Evolutionary conservation across 2,329 filamentous ascomycete genomes (phyloP).

Genomic region (Hansfordia pulvinata): DNA sequence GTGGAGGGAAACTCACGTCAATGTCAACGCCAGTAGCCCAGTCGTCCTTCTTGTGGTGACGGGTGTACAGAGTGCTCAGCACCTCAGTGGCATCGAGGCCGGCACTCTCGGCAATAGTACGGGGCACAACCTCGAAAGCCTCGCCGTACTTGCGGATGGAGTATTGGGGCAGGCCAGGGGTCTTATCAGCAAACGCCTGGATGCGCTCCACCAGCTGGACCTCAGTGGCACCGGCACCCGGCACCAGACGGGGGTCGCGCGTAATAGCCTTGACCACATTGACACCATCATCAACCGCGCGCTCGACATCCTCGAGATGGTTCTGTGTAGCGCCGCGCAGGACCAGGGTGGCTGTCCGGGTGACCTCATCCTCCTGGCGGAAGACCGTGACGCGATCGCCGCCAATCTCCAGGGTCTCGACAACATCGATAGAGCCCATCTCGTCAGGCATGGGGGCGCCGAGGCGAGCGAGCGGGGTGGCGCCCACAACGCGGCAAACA

Average conservation of each 20-base stretch:
- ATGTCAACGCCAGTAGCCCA: constrained; percentile 93
- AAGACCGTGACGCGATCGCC: constrained; percentile 97
- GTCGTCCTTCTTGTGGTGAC: constrained; percentile 76
- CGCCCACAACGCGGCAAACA: constrained; percentile 89
- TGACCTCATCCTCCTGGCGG: constrained; percentile 86
- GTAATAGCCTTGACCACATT: constrained; percentile 99
- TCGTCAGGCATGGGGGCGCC: constrained; percentile 99
- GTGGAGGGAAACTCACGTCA: constrained; percentile 49
- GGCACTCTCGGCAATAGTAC: constrained; percentile 86
- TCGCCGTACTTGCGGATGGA: constrained; percentile 96
- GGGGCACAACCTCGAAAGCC: constrained; percentile 92
- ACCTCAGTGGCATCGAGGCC: constrained; percentile 97
- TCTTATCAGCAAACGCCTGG: constrained; percentile 81
- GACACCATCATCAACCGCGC: constrained; percentile 93
- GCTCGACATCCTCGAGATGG: constrained; percentile 92
- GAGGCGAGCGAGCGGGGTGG: constrained; percentile 87
- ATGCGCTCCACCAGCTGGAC: constrained; percentile 88
- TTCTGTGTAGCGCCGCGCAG: constrained; percentile 94
- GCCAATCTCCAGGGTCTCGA: constrained; percentile 95
- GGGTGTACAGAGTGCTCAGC: constrained; percentile 80
- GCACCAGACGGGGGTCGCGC: constrained; percentile 78
- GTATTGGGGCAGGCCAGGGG: constrained; percentile 84
- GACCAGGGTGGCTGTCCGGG: constrained; percentile 86
- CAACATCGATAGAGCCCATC: constrained; percentile 88
- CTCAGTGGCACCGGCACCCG: constrained; percentile 88